Evolutionary conservation across 2,329 filamentous ascomycete genomes (phyloP), one percentile per base, ranked within the genome.

Genomic region (Torrubiellomyces zombiae): DNA sequence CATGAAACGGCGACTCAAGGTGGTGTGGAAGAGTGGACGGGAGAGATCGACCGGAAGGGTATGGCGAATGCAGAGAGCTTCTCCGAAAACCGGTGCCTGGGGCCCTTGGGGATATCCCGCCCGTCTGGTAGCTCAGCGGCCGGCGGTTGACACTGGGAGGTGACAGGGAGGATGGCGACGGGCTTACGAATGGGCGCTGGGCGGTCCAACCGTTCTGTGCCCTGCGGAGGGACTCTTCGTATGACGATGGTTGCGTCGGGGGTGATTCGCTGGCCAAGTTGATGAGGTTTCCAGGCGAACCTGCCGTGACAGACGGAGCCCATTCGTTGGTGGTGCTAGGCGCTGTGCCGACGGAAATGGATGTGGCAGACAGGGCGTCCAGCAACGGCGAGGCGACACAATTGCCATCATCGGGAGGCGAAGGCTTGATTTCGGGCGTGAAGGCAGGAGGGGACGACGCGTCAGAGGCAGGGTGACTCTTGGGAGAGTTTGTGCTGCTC

Each of bases 1-100:
- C 66, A 44, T 82, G 83, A 47, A 79, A 86, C 50, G 85, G 78
- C 11, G 77, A 51, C 46, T 85, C 79, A 2, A 73, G 64, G 30
- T 81, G 67, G 43, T 85, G 78, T 4, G 79, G 77, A 7, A 75
- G 63, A 25, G 68, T 60, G 18, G 27, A 34, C 8, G 56, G 45
- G 31, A 50, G 42, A 29, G 47, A 45, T 28, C 65, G 60, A 9
- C 56, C 54, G 17, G 55, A 48, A 16, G 55, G 50, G 28, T 58
- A 55, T 24, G 62, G 58, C 6, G 65, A 64, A 27, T 67, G 59
- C 32, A 63, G 47, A 9, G 61, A 65, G 39, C 55, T 55, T 18
- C 60, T 51, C 19, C 61, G 50, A 24, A 49, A 45, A 6, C 45
- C 42, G 3, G 48, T 45, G 18, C 41, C 32, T 4, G 51, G 38